A percentile compares a stretch with the other conserved stretches of the same genome.
phyloP scores from a whole-genome alignment of 257 asterid species.

The Lycium ferocissimum region DNA sequence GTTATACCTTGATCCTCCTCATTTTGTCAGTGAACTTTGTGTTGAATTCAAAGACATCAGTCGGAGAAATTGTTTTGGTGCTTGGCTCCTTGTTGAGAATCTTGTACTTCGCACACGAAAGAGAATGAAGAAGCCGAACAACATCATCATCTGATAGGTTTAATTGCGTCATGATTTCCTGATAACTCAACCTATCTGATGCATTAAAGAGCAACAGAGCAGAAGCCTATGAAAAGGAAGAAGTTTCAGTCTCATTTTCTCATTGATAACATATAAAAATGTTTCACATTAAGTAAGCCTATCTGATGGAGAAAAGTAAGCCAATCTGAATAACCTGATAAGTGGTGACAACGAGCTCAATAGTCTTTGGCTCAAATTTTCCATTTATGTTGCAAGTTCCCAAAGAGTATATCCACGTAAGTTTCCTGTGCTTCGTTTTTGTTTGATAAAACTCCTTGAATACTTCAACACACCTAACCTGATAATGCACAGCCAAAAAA shows the following conservation, averaged over 20 bases:
- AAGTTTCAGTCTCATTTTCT: conserved; percentile 21
- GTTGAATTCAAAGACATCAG: conserved; percentile 89
- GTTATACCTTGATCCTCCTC: conserved; percentile 91
- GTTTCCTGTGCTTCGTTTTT: conserved; percentile 96
- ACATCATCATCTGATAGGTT: conserved; percentile 94
- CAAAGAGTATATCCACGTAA: conserved; percentile 94
- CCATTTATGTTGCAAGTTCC: conserved; percentile 97
- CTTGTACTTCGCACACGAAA: conserved; percentile 96
- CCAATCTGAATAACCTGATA: conserved; percentile 71
- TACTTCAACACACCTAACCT: conserved; percentile 96
- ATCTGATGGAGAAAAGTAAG: conserved; percentile 19
- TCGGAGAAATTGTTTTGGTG: conserved; percentile 77
- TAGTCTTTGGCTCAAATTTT: conserved; percentile 83
- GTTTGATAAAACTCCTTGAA: conserved; percentile 96
- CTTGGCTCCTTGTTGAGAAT: conserved; percentile 90
- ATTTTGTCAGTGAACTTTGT: conserved; percentile 92
- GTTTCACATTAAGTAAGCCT: conserved; percentile 21
- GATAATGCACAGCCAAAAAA: conserved; percentile 27
- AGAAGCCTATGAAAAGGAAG: conserved; percentile 69
- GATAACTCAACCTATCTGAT: conserved; percentile 85
- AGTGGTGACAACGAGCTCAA: conserved; percentile 89
- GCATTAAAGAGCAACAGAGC: conserved; percentile 84
- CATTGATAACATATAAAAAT: conserved; percentile 17
- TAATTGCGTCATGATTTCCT: conserved; percentile 86
- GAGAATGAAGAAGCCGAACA: conserved; percentile 92